phyloP scores from a whole-genome alignment of 73 alveolate genomes.

The Breviolum minutum region DNA sequence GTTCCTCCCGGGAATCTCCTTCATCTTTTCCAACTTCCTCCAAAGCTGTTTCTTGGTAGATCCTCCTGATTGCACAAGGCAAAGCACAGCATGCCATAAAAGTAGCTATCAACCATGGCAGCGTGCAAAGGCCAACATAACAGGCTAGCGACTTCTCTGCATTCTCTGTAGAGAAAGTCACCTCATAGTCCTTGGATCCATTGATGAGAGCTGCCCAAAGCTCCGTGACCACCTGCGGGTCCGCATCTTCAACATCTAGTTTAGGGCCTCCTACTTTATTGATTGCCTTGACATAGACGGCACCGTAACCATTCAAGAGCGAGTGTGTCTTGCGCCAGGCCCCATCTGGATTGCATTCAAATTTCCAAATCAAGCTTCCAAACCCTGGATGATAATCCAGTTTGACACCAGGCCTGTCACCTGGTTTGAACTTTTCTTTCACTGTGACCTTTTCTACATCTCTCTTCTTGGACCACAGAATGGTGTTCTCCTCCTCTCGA shows the following conservation, averaged over 20 bases:
- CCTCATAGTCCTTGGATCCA: neutral
- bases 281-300: neutral
- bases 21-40: neutral
- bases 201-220: conserved; percentile 32
- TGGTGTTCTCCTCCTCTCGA: neutral
- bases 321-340: neutral
- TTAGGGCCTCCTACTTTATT: too few relatives aligned
- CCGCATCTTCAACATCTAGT: neutral
- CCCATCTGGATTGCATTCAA: neutral
- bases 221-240: conserved; percentile 6
- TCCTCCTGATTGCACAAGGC: neutral
- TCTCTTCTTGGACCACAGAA: neutral
- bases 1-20: neutral
- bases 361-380: neutral
- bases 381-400: conserved; percentile 4
- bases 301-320: neutral
- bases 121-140: neutral
- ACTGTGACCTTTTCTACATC: neutral
- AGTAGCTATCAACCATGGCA: conserved; percentile 13
- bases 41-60: neutral
- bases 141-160: neutral
- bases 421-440: neutral
- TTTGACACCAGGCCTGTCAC: conserved; percentile 15
- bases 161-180: conserved; percentile 17
- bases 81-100: conserved; percentile 13